Conservation (phyloP, 176 grass and related monocot genomes). For the Puccinellia tenuiflora region DNA sequence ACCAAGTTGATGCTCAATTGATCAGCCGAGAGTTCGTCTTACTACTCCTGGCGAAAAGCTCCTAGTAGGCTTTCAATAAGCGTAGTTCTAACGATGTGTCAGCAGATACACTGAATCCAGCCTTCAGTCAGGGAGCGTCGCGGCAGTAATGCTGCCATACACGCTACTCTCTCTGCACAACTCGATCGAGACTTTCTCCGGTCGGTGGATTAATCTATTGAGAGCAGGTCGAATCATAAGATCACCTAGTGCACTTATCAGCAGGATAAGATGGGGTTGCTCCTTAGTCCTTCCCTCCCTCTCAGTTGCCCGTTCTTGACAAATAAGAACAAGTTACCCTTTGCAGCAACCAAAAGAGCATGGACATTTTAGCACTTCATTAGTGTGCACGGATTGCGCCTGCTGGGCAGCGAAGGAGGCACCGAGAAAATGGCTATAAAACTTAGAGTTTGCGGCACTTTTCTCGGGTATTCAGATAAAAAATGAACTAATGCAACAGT, state of each 20-base stretch:
- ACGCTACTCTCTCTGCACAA: background rate
- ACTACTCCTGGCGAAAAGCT: background rate
- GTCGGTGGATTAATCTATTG: background rate
- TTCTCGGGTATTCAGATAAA: no score
- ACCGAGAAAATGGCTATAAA: no score
- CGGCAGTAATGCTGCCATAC: background rate
- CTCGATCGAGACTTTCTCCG: background rate
- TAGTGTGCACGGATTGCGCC: background rate
- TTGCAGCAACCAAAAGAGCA: background rate
- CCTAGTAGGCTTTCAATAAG: background rate
- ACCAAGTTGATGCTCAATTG: slow-evolving; percentile 19
- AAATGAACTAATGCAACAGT: no score
- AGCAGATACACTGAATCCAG: slow-evolving; percentile 3
- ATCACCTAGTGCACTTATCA: background rate
- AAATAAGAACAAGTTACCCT: background rate
- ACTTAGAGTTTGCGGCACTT: no score
- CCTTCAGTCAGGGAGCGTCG: background rate
- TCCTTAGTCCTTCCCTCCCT: no score
- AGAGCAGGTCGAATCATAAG: background rate
- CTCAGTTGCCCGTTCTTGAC: background rate
- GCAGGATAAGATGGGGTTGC: background rate
- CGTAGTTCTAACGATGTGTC: background rate
- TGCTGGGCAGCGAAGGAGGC: background rate
- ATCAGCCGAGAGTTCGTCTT: background rate
- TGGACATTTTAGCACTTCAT: background rate